Conservation (phyloP, 768 basidiomycete genomes). For the Gymnopilus dilepis region DNA sequence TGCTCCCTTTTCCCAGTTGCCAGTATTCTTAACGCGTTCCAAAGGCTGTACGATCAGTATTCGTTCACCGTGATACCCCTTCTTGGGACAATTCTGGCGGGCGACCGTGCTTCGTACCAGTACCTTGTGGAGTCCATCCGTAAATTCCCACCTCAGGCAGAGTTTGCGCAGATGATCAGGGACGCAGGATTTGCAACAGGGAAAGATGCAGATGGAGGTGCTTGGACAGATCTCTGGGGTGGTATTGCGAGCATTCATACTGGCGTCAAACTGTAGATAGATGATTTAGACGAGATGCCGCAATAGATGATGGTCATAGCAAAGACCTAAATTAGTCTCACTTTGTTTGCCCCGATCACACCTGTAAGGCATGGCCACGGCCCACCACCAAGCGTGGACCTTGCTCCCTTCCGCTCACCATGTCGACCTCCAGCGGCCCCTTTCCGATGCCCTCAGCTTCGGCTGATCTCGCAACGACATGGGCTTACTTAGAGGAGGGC, state of each 20-base stretch:
- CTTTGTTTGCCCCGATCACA: slow-evolving; percentile 36
- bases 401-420: slow-evolving; percentile 33
- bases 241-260: slow-evolving; percentile 88
- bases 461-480: slow-evolving; percentile 83
- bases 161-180: slow-evolving; percentile 88
- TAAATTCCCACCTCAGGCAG: slow-evolving; percentile 85
- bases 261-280: slow-evolving; percentile 72
- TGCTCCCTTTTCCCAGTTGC: slow-evolving; percentile 19
- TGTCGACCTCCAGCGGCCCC: slow-evolving; percentile 37
- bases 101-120: slow-evolving; percentile 94
- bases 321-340: slow-evolving; percentile 23
- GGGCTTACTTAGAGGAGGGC: slow-evolving; percentile 86
- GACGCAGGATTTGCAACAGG: slow-evolving; percentile 85
- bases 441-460: slow-evolving; percentile 67
- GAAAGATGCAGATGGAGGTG: slow-evolving; percentile 75
- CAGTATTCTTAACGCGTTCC: slow-evolving; percentile 16
- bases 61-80: slow-evolving; percentile 96
- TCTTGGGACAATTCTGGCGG: slow-evolving; percentile 95
- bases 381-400: slow-evolving; percentile 10
- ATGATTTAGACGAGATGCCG: not conserved
- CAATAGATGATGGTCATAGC: not conserved
- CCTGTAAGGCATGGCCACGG: slow-evolving; percentile 10
- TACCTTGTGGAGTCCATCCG: slow-evolving; percentile 98
- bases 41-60: slow-evolving; percentile 90
- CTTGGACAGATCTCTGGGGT: slow-evolving; percentile 86